Conservation (phyloP, 805 yeast species). For the Candida methanosorbosa region DNA sequence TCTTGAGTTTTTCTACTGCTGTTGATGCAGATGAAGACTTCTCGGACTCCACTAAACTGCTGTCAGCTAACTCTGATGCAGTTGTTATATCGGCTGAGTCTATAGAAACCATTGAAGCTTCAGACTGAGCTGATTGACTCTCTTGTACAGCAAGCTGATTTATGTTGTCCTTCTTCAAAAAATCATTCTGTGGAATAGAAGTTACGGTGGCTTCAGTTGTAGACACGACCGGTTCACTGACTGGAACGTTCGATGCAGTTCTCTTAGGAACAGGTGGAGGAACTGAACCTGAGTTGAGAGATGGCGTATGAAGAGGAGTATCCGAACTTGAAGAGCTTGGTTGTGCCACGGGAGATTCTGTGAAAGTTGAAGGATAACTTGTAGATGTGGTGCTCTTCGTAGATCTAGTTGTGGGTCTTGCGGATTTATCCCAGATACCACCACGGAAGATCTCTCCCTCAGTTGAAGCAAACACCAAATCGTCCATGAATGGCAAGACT, state of each 20-base stretch:
- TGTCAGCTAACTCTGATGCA: no score
- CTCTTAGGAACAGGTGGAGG: neutral
- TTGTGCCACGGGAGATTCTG: no score
- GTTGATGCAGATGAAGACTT: neutral
- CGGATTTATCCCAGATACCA: constrained; percentile 75
- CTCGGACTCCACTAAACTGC: neutral
- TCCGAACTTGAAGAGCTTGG: no score
- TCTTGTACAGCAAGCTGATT: no score
- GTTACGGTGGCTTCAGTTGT: neutral
- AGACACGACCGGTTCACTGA: no score
- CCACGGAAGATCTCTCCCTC: constrained; percentile 72
- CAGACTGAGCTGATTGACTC: no score
- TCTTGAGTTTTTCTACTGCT: neutral
- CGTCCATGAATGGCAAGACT: constrained; percentile 88
- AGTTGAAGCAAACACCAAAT: constrained; percentile 63
- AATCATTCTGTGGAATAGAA: no score
- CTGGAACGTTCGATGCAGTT: no score
- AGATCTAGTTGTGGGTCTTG: constrained; percentile 5
- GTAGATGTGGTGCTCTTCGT: neutral
- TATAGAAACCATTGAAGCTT: no score
- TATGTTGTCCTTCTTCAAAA: neutral
- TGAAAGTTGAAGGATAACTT: constrained; percentile 1
- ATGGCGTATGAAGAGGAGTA: no score
- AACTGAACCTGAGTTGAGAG: neutral
- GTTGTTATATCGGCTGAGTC: neutral